Percentiles rank a stretch among this genome's conserved stretches.
Evolutionary conservation across 1,284 basidiomycete species (phyloP).

Genomic region (Melampsora larici-populina): DNA sequence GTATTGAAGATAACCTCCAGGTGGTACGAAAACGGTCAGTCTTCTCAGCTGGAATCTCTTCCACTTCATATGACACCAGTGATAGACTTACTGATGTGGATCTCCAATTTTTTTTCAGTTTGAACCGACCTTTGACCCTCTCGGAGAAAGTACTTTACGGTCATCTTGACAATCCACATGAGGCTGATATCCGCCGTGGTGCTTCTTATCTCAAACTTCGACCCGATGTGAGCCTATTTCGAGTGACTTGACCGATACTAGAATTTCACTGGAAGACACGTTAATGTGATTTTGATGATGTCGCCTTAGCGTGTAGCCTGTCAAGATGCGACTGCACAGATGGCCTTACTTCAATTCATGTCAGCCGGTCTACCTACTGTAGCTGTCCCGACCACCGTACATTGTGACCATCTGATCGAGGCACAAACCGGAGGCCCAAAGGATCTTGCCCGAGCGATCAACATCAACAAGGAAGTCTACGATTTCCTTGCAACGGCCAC

Average conservation of each 20-base stretch:
- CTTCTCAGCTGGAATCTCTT: conserved; percentile 4
- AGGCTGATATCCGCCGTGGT: conserved; percentile 82
- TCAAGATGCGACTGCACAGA: conserved; percentile 98
- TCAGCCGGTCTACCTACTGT: conserved; percentile 97
- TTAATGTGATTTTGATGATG: conserved; percentile 27
- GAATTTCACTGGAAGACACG: too few relatives aligned
- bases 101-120: conserved; percentile 59
- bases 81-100: conserved; percentile 19
- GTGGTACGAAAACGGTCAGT: conserved; percentile 74
- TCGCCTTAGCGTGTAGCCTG: conserved; percentile 84
- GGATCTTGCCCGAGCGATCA: conserved; percentile 86
- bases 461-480: conserved; percentile 98
- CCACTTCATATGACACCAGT: conserved; percentile 17
- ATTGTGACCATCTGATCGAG: conserved; percentile 97
- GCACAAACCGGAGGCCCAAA: conserved; percentile 88
- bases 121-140: conserved; percentile 87
- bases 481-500: conserved; percentile 98
- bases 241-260: not conserved
- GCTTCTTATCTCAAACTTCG: conserved; percentile 90
- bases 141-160: conserved; percentile 99
- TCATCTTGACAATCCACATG: conserved; percentile 88
- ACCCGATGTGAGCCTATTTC: conserved; percentile 70
- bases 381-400: conserved; percentile 83
- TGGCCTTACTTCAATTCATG: conserved; percentile 99
- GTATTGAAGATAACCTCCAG: conserved; percentile 89